Conservation (phyloP, 176 grass and related monocot genomes). For the Chloris gayana region DNA sequence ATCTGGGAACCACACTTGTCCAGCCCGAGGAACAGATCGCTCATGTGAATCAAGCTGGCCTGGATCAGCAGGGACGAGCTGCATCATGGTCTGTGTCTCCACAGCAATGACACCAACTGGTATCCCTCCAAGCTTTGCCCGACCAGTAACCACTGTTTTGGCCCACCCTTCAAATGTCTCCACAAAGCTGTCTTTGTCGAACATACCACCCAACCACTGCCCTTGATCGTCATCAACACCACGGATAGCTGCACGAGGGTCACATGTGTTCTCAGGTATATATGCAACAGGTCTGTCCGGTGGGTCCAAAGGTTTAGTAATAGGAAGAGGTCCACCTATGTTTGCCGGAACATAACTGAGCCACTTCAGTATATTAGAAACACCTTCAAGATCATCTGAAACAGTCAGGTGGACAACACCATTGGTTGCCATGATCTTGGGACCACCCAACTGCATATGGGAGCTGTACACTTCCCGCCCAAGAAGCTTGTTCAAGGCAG, state of each 20-base stretch:
- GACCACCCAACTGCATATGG: conserved; percentile 96
- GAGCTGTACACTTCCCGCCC: conserved; percentile 99
- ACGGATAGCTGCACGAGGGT: conserved; percentile 87
- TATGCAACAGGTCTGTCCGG: conserved; percentile 78
- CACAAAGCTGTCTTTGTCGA: conserved; percentile 91
- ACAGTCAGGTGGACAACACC: conserved; percentile 95
- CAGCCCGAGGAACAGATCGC: conserved; percentile 74
- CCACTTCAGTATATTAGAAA: conserved; percentile 91
- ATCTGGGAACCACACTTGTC: conserved; percentile 99
- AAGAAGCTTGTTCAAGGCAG: conserved; percentile 95
- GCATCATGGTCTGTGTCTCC: conserved; percentile 94
- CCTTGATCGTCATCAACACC: conserved; percentile 67
- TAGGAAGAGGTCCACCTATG: conserved; percentile 84
- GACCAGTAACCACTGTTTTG: conserved; percentile 91
- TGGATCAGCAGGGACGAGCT: conserved; percentile 87
- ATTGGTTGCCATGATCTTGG: conserved; percentile 99
- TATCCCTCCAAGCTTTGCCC: conserved; percentile 95
- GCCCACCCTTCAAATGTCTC: conserved; percentile 99
- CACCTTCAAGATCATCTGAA: conserved; percentile 90
- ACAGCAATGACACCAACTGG: conserved; percentile 96
- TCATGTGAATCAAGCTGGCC: conserved; percentile 93
- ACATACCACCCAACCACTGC: conserved; percentile 94
- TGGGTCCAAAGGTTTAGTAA: conserved; percentile 80
- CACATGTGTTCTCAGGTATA: conserved; percentile 86
- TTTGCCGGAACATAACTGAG: conserved; percentile 96